phyloP scores from a whole-genome alignment of 1,284 basidiomycete species.

The Leccinum subrobustum region DNA sequence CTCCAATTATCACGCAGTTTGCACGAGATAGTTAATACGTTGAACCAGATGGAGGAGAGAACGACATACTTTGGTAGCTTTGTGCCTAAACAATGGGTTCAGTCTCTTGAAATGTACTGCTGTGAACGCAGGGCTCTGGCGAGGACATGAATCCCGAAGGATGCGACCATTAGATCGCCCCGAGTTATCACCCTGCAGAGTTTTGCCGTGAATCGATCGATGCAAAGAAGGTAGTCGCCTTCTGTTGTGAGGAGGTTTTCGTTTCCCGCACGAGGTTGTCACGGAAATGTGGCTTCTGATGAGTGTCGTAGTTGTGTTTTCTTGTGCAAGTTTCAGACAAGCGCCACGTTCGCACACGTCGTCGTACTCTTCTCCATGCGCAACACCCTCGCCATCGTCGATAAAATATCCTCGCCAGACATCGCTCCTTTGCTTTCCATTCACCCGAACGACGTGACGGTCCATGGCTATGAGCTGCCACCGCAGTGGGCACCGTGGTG shows the following conservation, averaged over 20 bases:
- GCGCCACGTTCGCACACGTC: neutral
- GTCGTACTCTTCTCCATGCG: neutral
- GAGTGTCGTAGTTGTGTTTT: neutral
- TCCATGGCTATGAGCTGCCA: slow-evolving; percentile 8
- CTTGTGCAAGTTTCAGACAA: no score
- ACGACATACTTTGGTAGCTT: slow-evolving; percentile 52
- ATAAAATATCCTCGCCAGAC: slow-evolving; percentile 19
- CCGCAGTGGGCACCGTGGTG: slow-evolving; percentile 31
- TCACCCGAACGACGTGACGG: slow-evolving; percentile 31
- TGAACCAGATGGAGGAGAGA: neutral
- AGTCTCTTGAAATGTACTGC: slow-evolving; percentile 53
- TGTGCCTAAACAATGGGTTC: slow-evolving; percentile 62
- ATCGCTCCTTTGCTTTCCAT: slow-evolving; percentile 24
- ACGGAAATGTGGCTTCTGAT: slow-evolving; percentile 58
- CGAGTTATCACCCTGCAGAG: slow-evolving; percentile 28
- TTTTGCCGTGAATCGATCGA: neutral
- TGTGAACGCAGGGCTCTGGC: slow-evolving; percentile 59
- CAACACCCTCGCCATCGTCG: slow-evolving; percentile 16
- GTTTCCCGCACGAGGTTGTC: slow-evolving; percentile 50
- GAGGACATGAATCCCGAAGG: neutral
- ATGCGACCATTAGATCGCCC: neutral
- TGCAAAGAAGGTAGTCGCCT: slow-evolving; percentile 31
- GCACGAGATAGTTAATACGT: neutral
- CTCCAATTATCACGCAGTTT: slow-evolving; percentile 52
- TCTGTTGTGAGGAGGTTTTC: slow-evolving; percentile 52